Evolutionary conservation across 164 flowering plant genomes (phyloP).

Genomic region (Berberis vulgaris): DNA sequence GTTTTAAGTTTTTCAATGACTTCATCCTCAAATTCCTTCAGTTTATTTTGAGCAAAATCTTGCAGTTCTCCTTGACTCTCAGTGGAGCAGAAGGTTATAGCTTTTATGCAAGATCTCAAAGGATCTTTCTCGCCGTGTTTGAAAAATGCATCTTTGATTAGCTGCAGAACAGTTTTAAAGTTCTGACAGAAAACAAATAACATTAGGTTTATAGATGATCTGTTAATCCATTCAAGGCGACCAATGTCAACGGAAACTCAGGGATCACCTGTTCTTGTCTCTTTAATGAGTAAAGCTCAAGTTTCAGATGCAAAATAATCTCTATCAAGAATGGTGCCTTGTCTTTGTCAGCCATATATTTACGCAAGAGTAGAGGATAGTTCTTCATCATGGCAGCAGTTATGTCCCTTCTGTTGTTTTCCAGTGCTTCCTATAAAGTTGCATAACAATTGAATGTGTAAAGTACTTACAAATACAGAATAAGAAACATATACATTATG

Average conservation of each 20-base stretch:
- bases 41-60: constrained; percentile 65
- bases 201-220: constrained; percentile 1
- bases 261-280: constrained; percentile 80
- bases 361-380: constrained; percentile 72
- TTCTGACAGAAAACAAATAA: constrained; percentile 41
- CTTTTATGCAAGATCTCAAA: constrained; percentile 82
- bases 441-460: neutral
- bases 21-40: constrained; percentile 89
- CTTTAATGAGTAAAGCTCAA: constrained; percentile 87
- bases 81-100: constrained; percentile 57
- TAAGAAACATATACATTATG: too few relatives aligned
- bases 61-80: constrained; percentile 83
- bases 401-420: constrained; percentile 57
- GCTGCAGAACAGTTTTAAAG: constrained; percentile 63
- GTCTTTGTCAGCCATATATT: constrained; percentile 80
- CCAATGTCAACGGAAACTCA: constrained; percentile 3
- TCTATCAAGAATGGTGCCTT: constrained; percentile 70
- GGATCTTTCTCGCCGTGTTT: constrained; percentile 94
- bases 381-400: constrained; percentile 84
- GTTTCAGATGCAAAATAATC: constrained; percentile 60
- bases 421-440: constrained; percentile 60
- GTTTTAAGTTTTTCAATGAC: constrained; percentile 60
- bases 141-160: constrained; percentile 81
- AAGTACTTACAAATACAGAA: too few relatives aligned
- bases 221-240: neutral